Evolutionary conservation across 371 early-diverging fungal species (phyloP).

Genomic region (Lichtheimia hyalospora): DNA sequence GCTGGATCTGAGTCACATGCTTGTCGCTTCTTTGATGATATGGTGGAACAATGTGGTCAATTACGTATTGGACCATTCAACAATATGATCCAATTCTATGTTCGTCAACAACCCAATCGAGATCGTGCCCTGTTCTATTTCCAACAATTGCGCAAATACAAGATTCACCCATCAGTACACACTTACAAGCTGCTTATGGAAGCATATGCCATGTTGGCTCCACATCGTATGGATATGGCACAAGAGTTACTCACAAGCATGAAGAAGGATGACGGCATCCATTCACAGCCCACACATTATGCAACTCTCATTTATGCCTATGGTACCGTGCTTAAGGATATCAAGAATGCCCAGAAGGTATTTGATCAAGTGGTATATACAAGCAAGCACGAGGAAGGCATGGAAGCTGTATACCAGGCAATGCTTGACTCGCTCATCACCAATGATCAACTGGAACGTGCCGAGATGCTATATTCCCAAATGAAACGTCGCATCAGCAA

Average conservation of each 20-base stretch:
- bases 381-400: constrained; percentile 37
- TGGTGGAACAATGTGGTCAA: constrained; percentile 47
- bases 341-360: constrained; percentile 46
- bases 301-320: constrained; percentile 62
- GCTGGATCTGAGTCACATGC: constrained; percentile 59
- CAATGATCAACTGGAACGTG: constrained; percentile 38
- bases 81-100: constrained; percentile 68
- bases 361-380: constrained; percentile 42
- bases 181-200: constrained; percentile 65
- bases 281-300: constrained; percentile 60
- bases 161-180: constrained; percentile 55
- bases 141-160: constrained; percentile 43
- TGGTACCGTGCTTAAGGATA: constrained; percentile 55
- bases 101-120: constrained; percentile 60
- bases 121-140: constrained; percentile 54
- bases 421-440: constrained; percentile 58
- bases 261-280: constrained; percentile 38
- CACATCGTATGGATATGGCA: constrained; percentile 62
- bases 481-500: constrained; percentile 28
- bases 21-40: constrained; percentile 47
- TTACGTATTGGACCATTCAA: constrained; percentile 61
- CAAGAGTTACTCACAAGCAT: constrained; percentile 50
- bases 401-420: constrained; percentile 53
- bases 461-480: constrained; percentile 42
- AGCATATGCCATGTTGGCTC: constrained; percentile 56